Evolutionary conservation across 192 early-diverging fungal species (phyloP).

Genomic region (Diversispora epigaea): DNA sequence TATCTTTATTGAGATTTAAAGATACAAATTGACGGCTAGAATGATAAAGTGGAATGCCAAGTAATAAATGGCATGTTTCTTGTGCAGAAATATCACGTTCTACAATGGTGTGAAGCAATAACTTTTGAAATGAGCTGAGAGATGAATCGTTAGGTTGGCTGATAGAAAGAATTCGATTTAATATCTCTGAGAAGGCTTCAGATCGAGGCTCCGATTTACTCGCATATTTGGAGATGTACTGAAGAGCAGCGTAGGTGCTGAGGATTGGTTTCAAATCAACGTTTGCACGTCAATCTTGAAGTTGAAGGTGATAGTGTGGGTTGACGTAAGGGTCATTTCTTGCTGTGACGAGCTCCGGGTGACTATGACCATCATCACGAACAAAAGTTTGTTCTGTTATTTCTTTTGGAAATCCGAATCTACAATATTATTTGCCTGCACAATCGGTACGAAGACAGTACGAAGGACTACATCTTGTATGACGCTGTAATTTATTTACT

Average conservation of each 20-base stretch:
- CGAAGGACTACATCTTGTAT: too few species aligned
- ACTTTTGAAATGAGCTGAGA: not conserved
- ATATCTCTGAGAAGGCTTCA: not conserved
- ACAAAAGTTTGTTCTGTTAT: too few species aligned
- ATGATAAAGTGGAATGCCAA: conserved; percentile 3
- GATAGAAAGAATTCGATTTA: not conserved
- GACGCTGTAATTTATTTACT: too few species aligned
- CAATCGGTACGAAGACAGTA: too few species aligned
- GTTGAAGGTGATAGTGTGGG: too few species aligned
- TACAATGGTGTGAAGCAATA: not conserved
- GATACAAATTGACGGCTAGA: not conserved
- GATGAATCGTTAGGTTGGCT: not conserved
- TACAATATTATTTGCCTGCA: too few species aligned
- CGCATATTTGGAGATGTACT: too few species aligned
- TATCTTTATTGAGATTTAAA: conserved; percentile 8
- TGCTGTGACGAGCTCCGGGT: too few species aligned
- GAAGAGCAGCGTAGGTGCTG: not conserved
- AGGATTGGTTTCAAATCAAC: conserved; percentile 19
- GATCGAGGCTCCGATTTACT: too few species aligned
- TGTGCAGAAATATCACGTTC: conserved; percentile 12
- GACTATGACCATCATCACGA: too few species aligned
- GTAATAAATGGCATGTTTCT: conserved; percentile 3
- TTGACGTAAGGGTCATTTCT: too few species aligned
- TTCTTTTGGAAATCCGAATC: too few species aligned
- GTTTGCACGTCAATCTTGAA: conserved; percentile 8